Evolutionary conservation across 2,329 filamentous ascomycete genomes (phyloP).

Genomic region (Paecilomyces niveus): DNA sequence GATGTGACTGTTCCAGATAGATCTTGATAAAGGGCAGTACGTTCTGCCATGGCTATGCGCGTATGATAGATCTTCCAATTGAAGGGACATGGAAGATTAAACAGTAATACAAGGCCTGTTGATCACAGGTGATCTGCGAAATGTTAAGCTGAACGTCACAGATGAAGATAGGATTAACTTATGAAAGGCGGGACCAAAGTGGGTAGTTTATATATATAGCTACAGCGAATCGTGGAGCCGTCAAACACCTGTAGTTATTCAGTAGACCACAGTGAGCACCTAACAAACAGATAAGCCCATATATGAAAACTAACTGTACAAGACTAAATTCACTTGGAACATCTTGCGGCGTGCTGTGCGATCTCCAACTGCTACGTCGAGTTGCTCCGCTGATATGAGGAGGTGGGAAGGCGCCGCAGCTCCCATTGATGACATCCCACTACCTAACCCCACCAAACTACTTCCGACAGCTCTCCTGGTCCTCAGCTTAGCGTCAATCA

Average conservation of each 20-base stretch:
- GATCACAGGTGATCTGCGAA: background rate
- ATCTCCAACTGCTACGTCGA: background rate
- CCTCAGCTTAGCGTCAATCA: background rate
- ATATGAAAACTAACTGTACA: background rate
- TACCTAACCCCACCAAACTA: background rate
- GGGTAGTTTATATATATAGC: background rate
- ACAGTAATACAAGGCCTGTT: background rate
- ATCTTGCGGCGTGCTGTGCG: background rate
- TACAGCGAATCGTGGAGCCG: background rate
- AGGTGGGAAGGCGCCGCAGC: background rate
- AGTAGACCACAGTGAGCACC: background rate
- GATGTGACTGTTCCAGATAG: constrained; percentile 28
- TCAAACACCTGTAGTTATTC: background rate
- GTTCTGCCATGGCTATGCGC: constrained; percentile 17
- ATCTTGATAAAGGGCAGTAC: constrained; percentile 23
- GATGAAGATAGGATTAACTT: background rate
- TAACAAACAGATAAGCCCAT: background rate
- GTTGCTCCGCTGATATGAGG: background rate
- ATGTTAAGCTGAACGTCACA: background rate
- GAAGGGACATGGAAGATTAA: background rate
- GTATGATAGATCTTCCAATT: background rate
- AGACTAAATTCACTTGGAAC: background rate
- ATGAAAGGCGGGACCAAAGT: background rate
- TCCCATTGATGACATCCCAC: background rate
- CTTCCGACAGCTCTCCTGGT: background rate